phyloP scores from a whole-genome alignment of 257 asterid species.

The Nicotiana sylvestris region DNA sequence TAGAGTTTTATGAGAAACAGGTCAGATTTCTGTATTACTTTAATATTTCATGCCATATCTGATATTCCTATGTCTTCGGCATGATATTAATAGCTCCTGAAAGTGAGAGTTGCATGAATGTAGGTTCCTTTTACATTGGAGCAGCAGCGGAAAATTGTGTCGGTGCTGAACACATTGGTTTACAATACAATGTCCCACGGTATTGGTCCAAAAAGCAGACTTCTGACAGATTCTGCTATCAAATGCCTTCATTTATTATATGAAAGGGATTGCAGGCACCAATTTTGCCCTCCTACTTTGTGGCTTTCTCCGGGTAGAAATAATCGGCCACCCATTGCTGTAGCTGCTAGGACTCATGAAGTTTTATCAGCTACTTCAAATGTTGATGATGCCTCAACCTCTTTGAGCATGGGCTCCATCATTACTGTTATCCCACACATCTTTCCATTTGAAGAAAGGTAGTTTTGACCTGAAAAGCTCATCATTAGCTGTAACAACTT shows the following conservation, averaged over 20 bases:
- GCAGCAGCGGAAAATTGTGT: constrained; percentile 75
- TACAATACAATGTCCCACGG: constrained; percentile 63
- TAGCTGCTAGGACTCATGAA: constrained; percentile 92
- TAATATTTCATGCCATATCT: background rate
- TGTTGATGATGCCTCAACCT: constrained; percentile 29
- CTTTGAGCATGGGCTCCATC: constrained; percentile 58
- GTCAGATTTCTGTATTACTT: constrained; percentile 28
- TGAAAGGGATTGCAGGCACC: constrained; percentile 93
- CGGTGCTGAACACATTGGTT: constrained; percentile 71
- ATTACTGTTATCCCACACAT: constrained; percentile 85
- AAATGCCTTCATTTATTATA: constrained; percentile 87
- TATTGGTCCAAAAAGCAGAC: constrained; percentile 37
- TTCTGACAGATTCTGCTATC: constrained; percentile 72
- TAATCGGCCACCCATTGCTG: constrained; percentile 83
- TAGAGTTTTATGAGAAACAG: constrained; percentile 94
- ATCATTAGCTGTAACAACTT: constrained; percentile 2
- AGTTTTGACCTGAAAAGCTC: constrained; percentile 12
- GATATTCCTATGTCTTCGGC: constrained; percentile 5
- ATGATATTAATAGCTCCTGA: constrained; percentile 10
- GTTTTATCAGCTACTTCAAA: constrained; percentile 35
- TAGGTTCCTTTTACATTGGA: constrained; percentile 87
- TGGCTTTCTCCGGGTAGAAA: constrained; percentile 94
- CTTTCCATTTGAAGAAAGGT: constrained; percentile 97
- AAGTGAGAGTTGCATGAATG: constrained; percentile 8
- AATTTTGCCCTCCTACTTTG: constrained; percentile 78